phyloP scores from a whole-genome alignment of 345 rosid genomes.

The thale cress (Arabidopsis thaliana) region TAIR10.1 NC_003075.7:9465501-9466000 shows the following conservation, averaged over 20 bases:
- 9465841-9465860: neutral
- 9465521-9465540: too few relatives aligned
- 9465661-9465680: neutral
- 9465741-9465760: conserved; percentile 26
- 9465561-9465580: too few relatives aligned
- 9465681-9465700: neutral
- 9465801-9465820: conserved; percentile 13
- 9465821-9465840: conserved; percentile 3
- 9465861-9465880: neutral
- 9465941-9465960: neutral
- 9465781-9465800: conserved; percentile 15
- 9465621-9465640: neutral
- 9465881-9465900: neutral
- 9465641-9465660: neutral
- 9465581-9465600: too few relatives aligned
- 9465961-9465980: neutral
- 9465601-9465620: neutral
- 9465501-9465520: too few relatives aligned
- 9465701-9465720: neutral
- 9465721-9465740: neutral
- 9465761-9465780: neutral
- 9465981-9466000: neutral
- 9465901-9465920: conserved; percentile 13
- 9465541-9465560: too few relatives aligned
- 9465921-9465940: neutral